Evolutionary conservation across 164 flowering plant genomes (phyloP), one percentile per base, ranked within the genome.

Genomic region (Buxus sempervirens): DNA sequence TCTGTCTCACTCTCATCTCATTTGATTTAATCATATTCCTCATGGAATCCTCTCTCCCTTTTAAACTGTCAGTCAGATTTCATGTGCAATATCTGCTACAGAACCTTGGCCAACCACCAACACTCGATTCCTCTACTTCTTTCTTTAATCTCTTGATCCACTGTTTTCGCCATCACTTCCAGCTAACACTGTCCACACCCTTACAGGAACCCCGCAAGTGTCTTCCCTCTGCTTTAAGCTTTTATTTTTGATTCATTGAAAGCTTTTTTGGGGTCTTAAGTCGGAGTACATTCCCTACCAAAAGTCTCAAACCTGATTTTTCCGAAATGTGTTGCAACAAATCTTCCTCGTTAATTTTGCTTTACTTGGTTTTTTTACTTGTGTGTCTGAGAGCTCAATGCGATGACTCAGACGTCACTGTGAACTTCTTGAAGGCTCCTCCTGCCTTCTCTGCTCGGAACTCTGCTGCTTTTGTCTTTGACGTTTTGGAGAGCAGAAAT

Each of bases 351-450:
- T 54, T 76, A 54, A 62, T 81, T 79, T 67, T 79, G 55, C 77
- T 82, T 51, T 77, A 66, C 68, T 83, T 82, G 84, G 79, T 77
- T 36, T 72, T 88, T 65, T 64, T 77, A 21, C 23, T 78, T 53
- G 49, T 82, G 67, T 75, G 76, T 53, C 75, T 77, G 21, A 66
- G 42, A 62, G 79, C 63, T 66, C 68, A 60, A 22, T 76, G 79
- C 70, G 79, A 72, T 67, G 76, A 70, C 60, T 78, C 86, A 42
- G 77, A 78, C 67, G 75, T 80, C 36, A 63, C 81, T 70, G 84
- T 90, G 70, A 86, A 79, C 60, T 82, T 90, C 77, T 70, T 83
- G 70, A 78, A 78, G 65, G 76, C 85, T 64, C 98, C 98, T 72
- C 72, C 23, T 60, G 67, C 73, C 62, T 57, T 85, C 67, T 84